Evolutionary conservation across 257 asterid genomes (phyloP).

Genomic region (Plantago major): DNA sequence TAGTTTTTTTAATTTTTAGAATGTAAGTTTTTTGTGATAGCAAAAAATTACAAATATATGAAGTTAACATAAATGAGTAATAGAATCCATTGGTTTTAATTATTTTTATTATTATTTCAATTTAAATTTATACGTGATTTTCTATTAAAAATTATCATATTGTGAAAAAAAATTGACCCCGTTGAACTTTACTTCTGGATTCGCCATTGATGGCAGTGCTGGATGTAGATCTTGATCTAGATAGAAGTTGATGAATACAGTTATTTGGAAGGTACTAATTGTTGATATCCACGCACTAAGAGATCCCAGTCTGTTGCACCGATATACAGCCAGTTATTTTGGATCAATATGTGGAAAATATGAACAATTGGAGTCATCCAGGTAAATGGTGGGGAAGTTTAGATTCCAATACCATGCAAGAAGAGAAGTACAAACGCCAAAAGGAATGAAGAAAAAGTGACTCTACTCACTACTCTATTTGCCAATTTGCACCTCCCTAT

Average conservation of each 20-base stretch:
- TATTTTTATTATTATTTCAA: no score
- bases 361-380: conserved; percentile 21
- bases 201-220: no score
- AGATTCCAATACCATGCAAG: conserved; percentile 41
- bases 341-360: conserved; percentile 11
- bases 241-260: not conserved
- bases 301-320: conserved; percentile 9
- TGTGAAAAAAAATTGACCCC: no score
- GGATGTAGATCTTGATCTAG: no score
- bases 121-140: no score
- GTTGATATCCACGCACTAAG: conserved; percentile 30
- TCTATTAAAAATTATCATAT: no score
- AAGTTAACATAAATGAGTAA: no score
- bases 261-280: conserved; percentile 31
- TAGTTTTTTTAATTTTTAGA: no score
- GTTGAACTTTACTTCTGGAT: no score
- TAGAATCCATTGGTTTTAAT: no score
- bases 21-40: no score
- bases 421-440: conserved; percentile 46
- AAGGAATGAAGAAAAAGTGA: conserved; percentile 8
- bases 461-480: not conserved
- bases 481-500: conserved; percentile 23
- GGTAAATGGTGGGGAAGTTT: conserved; percentile 6
- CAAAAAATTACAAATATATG: no score
- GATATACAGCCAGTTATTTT: not conserved